Evolutionary conservation across 2,329 filamentous ascomycete species (phyloP).

Genomic region (Aspergillus puulaauensis): DNA sequence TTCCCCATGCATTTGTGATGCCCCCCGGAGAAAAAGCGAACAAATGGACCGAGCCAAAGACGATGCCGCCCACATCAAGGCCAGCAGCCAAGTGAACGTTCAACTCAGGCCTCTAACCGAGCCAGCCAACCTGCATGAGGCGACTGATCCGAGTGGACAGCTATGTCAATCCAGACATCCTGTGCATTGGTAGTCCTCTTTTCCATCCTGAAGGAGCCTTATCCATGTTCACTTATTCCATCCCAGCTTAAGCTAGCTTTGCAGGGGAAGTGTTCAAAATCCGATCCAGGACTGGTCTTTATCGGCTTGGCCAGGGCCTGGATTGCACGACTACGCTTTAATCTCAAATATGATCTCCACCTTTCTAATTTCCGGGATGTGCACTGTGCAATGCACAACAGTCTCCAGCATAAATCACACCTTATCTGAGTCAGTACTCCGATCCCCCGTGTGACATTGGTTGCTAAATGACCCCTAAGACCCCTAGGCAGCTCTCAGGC

Average conservation of each 20-base stretch:
- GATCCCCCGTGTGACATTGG: too few relatives aligned
- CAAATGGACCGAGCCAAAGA: not conserved
- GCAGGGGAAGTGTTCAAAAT: too few relatives aligned
- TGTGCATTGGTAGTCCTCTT: not conserved
- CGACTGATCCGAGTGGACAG: conserved; percentile 9
- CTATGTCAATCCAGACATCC: not conserved
- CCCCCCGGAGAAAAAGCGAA: not conserved
- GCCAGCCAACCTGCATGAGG: conserved; percentile 1
- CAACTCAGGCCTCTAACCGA: not conserved
- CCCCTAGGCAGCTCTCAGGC: too few relatives aligned
- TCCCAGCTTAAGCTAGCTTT: not conserved
- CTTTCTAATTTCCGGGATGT: too few relatives aligned
- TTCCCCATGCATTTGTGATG: not conserved
- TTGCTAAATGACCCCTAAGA: too few relatives aligned
- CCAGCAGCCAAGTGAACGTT: not conserved
- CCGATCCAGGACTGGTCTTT: too few relatives aligned
- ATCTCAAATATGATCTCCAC: too few relatives aligned
- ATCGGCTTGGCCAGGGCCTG: too few relatives aligned
- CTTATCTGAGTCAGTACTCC: too few relatives aligned
- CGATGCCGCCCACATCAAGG: not conserved
- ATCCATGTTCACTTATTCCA: conserved; percentile 10
- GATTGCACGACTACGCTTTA: too few relatives aligned
- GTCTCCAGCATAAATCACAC: too few relatives aligned
- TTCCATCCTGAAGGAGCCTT: not conserved
- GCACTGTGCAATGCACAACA: too few relatives aligned